Evolutionary conservation across 2,329 filamentous ascomycete species (phyloP), one percentile per base, ranked within the genome.

Genomic region (Trichoderma brevicompactum): DNA sequence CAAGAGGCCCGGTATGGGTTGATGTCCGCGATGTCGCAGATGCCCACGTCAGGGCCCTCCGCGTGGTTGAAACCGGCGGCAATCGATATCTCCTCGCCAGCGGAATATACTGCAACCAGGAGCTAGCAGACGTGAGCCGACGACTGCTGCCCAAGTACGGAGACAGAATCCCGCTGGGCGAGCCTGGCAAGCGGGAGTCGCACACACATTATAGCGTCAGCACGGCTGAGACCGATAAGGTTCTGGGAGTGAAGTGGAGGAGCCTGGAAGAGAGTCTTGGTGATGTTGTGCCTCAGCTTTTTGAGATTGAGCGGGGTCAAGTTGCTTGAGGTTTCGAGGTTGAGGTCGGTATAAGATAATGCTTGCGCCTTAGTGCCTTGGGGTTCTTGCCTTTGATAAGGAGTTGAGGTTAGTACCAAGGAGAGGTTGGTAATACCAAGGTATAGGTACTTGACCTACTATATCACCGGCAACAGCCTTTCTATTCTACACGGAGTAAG

Each of bases 61-160:
- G 85, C 67, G 79, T 85, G 32, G 80, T 83, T 0, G 83, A 84
- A 19, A 87, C 85, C 0, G 86, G 84, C 0, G 80, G 81, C 41
- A 83, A 88, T 74, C 81, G 89, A 1, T 91, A 89, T 77, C 88
- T 89, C 49, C 84, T 87, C 0, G 82, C 76, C 12, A 71, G 74
- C 8, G 74, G 71, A 43, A 74, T 73, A 59, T 79, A 73, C 69
- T 76, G 72, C 65, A 78, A 78, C 69, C 78, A 78, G 69, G 73
- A 71, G 63, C 74, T 80, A 15, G 79, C 76, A 0, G 78, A 82
- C 50, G 65, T 75, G 15, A 71, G 75, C 67, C 65, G 75, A 36
- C 61, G 69, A 62, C 63, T 69, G 64, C 34, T 74, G 46, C 68
- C 74, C 56, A 68, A 71, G 68, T 54, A 73, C 69, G 56, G 58